Conservation (phyloP, 768 basidiomycete genomes). For the Psilocybe subaeruginosa region DNA sequence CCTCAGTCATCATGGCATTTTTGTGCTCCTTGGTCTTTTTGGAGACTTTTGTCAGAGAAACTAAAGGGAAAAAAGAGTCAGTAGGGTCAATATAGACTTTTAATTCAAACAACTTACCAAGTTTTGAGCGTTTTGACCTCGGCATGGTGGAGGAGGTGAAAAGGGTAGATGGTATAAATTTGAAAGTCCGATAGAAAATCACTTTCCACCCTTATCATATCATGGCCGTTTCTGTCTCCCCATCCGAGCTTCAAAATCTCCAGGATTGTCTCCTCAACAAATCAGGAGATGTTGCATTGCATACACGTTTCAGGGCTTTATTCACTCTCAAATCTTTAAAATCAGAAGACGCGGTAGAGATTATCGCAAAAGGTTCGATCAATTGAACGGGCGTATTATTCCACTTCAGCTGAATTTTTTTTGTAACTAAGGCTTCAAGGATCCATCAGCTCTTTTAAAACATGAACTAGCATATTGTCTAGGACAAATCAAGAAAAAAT, state of each 20-base stretch:
- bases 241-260: constrained; percentile 66
- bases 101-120: constrained; percentile 57
- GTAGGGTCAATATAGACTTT: background rate
- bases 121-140: constrained; percentile 84
- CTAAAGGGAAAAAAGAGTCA: constrained; percentile 41
- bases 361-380: constrained; percentile 79
- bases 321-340: constrained; percentile 91
- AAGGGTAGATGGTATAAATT: constrained; percentile 26
- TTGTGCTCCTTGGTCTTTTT: constrained; percentile 96
- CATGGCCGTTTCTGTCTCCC: constrained; percentile 40
- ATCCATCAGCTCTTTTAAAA: constrained; percentile 89
- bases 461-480: constrained; percentile 98
- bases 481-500: constrained; percentile 80
- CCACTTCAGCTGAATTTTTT: constrained; percentile 10
- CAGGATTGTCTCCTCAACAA: constrained; percentile 80
- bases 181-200: constrained; percentile 55
- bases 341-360: constrained; percentile 74
- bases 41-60: constrained; percentile 91
- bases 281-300: constrained; percentile 72
- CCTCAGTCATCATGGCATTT: constrained; percentile 78
- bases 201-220: constrained; percentile 30
- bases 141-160: constrained; percentile 62
- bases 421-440: constrained; percentile 66
- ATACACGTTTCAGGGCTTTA: constrained; percentile 86
- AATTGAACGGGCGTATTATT: background rate